Evolutionary conservation across 768 basidiomycete species (phyloP).

Genomic region (Daedaleopsis nitida): DNA sequence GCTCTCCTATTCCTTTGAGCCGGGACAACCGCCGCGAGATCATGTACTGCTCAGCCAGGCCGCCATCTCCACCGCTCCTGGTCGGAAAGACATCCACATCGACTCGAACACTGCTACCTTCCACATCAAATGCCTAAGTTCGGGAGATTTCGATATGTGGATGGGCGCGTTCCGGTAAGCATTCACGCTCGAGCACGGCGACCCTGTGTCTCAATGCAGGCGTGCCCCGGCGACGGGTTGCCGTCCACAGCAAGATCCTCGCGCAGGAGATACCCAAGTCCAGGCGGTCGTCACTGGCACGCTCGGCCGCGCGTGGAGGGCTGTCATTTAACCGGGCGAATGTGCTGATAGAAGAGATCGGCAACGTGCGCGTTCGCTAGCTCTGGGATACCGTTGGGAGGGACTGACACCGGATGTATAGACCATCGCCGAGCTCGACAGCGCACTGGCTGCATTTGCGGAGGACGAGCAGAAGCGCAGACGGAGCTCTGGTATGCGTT

Average conservation of each 20-base stretch:
- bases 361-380: conserved; percentile 44
- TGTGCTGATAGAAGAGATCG: conserved; percentile 66
- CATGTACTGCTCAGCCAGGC: conserved; percentile 63
- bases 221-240: not conserved
- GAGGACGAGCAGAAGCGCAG: conserved; percentile 41
- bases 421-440: conserved; percentile 64
- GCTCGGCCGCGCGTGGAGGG: conserved; percentile 43
- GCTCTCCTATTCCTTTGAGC: conserved; percentile 76
- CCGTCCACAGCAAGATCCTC: conserved; percentile 57
- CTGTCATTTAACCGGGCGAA: conserved; percentile 50
- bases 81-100: conserved; percentile 78
- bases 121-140: conserved; percentile 76
- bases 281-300: conserved; percentile 37
- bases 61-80: conserved; percentile 75
- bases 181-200: not conserved
- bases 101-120: conserved; percentile 78
- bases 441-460: conserved; percentile 46
- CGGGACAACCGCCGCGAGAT: conserved; percentile 71
- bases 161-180: conserved; percentile 72
- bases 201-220: not conserved
- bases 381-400: not conserved
- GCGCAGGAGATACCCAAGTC: conserved; percentile 43
- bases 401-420: conserved; percentile 28
- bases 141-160: conserved; percentile 74
- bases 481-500: conserved; percentile 26